Evolutionary conservation across 345 rosid genomes (phyloP).

Genomic region (rapeseed (Brassica napus)): DNA sequence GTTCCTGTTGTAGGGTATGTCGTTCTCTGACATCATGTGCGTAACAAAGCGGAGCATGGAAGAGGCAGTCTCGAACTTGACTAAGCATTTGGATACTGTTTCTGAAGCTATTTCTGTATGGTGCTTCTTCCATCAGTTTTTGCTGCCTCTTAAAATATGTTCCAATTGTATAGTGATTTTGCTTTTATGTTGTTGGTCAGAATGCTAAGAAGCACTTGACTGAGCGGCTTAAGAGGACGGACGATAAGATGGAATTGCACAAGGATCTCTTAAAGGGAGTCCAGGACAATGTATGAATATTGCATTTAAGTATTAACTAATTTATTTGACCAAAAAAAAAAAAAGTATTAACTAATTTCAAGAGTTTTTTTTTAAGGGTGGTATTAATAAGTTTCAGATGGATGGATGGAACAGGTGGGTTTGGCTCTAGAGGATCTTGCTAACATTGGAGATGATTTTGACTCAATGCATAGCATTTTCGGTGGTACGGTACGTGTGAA

Average conservation of each 20-base stretch:
- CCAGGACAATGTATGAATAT: not conserved
- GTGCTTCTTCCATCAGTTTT: not conserved
- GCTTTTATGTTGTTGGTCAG: not conserved
- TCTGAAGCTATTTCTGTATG: not conserved
- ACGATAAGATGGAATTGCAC: not conserved
- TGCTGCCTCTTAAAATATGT: not conserved
- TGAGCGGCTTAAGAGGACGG: not conserved
- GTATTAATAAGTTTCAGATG: not conserved
- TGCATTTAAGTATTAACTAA: not conserved
- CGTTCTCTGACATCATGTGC: not conserved
- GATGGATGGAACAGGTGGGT: not conserved
- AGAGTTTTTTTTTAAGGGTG: not conserved
- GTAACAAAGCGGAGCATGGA: not conserved
- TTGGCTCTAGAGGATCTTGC: not conserved
- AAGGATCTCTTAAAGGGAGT: not conserved
- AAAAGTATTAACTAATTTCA: not conserved
- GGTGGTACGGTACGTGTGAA: slow-evolving; percentile 66
- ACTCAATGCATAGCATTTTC: slow-evolving; percentile 60
- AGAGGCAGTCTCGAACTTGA: not conserved
- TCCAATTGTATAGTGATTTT: not conserved
- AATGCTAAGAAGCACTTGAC: not conserved
- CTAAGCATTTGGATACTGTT: not conserved
- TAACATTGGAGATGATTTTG: slow-evolving; percentile 37
- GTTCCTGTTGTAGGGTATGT: not conserved
- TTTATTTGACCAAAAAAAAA: not conserved